These are phyloP conservation scores for Magnaporthiopsis incrustans DNA, from an alignment of 2,329 filamentous ascomycete genomes.

Conservation along the genomic window DNA sequence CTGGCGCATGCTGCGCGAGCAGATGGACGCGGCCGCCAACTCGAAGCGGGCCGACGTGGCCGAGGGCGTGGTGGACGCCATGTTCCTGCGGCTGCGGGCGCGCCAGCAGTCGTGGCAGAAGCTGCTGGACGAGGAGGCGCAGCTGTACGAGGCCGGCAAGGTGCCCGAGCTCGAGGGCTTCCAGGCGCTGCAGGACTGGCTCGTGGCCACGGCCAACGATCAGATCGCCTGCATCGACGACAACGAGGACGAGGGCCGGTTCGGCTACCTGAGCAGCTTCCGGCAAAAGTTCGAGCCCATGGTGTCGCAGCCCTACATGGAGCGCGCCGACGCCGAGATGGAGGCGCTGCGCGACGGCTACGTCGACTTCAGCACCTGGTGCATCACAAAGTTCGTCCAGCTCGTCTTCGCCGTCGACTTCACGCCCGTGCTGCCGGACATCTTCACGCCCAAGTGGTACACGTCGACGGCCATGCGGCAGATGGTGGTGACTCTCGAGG, in stretches of 20 bases:
- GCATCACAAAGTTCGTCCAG: conserved; percentile 76
- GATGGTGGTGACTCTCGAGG: conserved; percentile 89
- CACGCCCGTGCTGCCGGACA: conserved; percentile 69
- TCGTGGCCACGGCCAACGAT: conserved; percentile 94
- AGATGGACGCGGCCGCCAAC: conserved; percentile 75
- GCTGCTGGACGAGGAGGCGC: conserved; percentile 79
- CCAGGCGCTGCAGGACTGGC: conserved; percentile 87
- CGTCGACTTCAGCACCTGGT: conserved; percentile 90
- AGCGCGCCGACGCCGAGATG: conserved; percentile 65
- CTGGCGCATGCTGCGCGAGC: conserved; percentile 96
- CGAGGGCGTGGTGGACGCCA: conserved; percentile 91
- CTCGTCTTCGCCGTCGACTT: conserved; percentile 92
- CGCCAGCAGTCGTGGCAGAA: conserved; percentile 82
- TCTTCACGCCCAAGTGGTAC: conserved; percentile 93
- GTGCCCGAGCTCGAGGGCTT: conserved; percentile 54
- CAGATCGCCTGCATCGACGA: conserved; percentile 98
- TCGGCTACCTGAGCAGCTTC: conserved; percentile 82
- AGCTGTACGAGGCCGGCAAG: conserved; percentile 56
- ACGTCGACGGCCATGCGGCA: conserved; percentile 78
- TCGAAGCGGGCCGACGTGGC: conserved; percentile 84
- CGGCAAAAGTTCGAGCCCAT: conserved; percentile 72
- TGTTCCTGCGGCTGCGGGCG: conserved; percentile 78
- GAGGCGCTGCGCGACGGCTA: conserved; percentile 78
- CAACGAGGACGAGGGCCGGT: conserved; percentile 63
- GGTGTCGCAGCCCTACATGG: conserved; percentile 72